Evolutionary conservation across 352 stramenopile species (phyloP), one percentile per base, ranked within the genome.

Genomic region (Pythium angustatum): DNA sequence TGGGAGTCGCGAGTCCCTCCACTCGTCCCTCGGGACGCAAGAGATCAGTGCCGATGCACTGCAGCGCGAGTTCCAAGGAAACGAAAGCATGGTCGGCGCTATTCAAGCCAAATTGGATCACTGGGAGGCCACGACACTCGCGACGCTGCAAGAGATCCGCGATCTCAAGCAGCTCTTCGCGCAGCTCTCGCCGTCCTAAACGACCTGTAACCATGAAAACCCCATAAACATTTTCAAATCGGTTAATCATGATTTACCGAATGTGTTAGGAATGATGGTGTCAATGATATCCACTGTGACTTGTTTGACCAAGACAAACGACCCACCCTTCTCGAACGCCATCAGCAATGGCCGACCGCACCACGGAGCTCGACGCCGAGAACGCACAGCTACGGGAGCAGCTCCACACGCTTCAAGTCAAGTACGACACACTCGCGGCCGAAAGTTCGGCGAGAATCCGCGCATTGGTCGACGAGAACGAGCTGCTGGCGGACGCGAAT

Each of bases 401-500:
- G 60, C 69, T 94, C 26, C 70, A 55, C 33, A 64, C 41, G 28
- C 64, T 90, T 21, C 78, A 91, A 67, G 58, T 65, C 51, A 77
- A 79, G 49, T 90, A 81, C 61, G 75, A 84, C 15, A 64, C 48
- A 19, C 69, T 91, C 22, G 51, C 75, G 5, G 66, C 45, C 1
- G 58, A 68, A 3, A 78, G 62, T 10, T 68, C 57, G 19, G 54
- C 73, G 61, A 51, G 77, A 34, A 92, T 92, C 44, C 74, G 85
- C 40, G 33, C 66, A 22, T 58, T 94, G 27, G 82, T 77, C 11
- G 81, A 94, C 47, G 85, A 94, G 64, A 90, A 85, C 52, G 85
- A 94, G 53, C 38, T 85, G 21, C 71, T 94, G 12, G 79, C 80
- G 11, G 86, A 95, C 43, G 79, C 80, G 24, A 95, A 94, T 71